A percentile compares a stretch with the other conserved stretches of the same genome.
Evolutionary conservation across 1,284 basidiomycete genomes (phyloP).

Genomic region (Gastroboletus turbinatus): DNA sequence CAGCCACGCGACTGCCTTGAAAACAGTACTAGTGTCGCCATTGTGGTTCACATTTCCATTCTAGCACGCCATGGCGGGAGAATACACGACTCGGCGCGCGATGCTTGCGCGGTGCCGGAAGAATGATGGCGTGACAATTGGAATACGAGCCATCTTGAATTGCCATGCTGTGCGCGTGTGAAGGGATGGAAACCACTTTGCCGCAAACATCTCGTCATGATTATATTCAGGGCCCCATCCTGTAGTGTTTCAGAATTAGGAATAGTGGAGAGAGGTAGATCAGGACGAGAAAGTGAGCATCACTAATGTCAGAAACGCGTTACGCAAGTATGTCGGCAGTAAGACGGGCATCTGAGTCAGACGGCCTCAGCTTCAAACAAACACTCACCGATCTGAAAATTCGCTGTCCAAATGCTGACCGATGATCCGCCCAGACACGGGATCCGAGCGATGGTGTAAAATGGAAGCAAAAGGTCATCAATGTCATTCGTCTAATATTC

Average conservation of each 20-base stretch:
- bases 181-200: constrained; percentile 5
- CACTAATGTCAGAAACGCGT: neutral
- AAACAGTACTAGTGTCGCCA: neutral
- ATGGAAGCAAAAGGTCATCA: constrained; percentile 21
- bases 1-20: neutral
- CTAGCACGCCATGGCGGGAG: neutral
- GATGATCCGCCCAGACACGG: constrained; percentile 17
- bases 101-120: constrained; percentile 1
- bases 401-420: neutral
- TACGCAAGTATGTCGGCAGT: neutral
- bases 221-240: neutral
- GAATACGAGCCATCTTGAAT: neutral
- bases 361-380: neutral
- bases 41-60: neutral
- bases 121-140: constrained; percentile 2
- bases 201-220: neutral
- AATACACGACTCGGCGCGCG: neutral
- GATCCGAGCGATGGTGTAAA: neutral
- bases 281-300: neutral
- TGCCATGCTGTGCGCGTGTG: constrained; percentile 11
- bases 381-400: neutral
- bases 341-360: neutral
- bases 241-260: neutral
- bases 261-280: constrained; percentile 1
- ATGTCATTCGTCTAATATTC: constrained; percentile 24